Evolutionary conservation across 1,284 basidiomycete genomes (phyloP).

Genomic region (Cryptococcus sp.): DNA sequence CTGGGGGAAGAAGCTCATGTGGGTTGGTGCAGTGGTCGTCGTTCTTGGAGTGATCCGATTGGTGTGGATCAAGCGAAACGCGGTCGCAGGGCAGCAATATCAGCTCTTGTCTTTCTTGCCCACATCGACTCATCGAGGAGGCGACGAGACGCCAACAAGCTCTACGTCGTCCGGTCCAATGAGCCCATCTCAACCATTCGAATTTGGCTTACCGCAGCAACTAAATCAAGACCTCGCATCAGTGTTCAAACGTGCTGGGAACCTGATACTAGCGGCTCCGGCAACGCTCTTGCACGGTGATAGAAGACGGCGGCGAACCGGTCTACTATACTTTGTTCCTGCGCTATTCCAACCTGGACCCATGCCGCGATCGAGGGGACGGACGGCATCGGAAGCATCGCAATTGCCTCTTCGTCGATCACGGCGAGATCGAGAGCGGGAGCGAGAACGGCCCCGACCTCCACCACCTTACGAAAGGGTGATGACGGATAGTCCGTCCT

Average conservation of each 20-base stretch:
- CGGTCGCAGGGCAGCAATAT: constrained; percentile 16
- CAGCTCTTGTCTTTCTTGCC: constrained; percentile 25
- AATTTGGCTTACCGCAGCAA: constrained; percentile 16
- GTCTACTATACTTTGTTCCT: constrained; percentile 49
- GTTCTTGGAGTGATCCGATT: constrained; percentile 68
- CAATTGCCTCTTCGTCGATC: constrained; percentile 36
- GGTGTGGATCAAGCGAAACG: constrained; percentile 48
- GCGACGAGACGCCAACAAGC: constrained; percentile 13
- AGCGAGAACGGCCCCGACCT: constrained; percentile 8
- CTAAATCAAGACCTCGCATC: constrained; percentile 28
- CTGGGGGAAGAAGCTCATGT: constrained; percentile 85
- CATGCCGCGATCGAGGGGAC: constrained; percentile 21
- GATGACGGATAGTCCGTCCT: not conserved
- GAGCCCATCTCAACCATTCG: constrained; percentile 15
- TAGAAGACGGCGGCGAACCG: constrained; percentile 25
- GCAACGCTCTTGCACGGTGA: constrained; percentile 34
- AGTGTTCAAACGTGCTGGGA: constrained; percentile 42
- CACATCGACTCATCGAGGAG: constrained; percentile 13
- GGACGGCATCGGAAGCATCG: constrained; percentile 45
- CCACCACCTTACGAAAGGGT: constrained; percentile 33
- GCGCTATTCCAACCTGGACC: constrained; percentile 43
- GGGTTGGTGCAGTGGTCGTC: constrained; percentile 71
- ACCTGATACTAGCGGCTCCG: constrained; percentile 45
- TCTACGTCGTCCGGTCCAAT: constrained; percentile 11
- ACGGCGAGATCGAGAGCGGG: constrained; percentile 9